Base-by-base conservation (phyloP, 2,329 filamentous ascomycete species). In the Trichoderma gracile region DNA sequence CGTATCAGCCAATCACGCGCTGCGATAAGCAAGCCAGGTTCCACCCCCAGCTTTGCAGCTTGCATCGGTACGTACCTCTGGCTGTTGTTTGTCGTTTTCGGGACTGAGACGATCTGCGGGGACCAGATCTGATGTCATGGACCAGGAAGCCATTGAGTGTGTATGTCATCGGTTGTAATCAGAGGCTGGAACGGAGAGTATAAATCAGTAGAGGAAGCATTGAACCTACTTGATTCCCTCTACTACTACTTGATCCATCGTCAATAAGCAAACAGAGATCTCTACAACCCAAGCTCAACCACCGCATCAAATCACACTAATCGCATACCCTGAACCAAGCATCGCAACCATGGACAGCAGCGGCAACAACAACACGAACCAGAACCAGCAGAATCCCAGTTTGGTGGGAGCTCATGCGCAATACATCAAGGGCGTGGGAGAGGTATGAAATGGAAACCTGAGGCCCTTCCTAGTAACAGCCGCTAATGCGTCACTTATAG, bases 381-480 rank as follows among this genome's bases (percentile, higher is more conserved):
- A 68, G 66, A 30, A 27, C 60, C 68, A 74, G 45, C 74, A 80
- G 66, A 78, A 85, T 66, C 84, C 87, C 21, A 82, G 86, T 50
- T 86, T 91, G 68, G 72, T 90, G 49, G 79, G 82, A 65, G 82
- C 84, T 47, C 89, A 91, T 73, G 86, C 81, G 38, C 85, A 90
- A 71, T 91, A 89, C 71, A 81, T 86, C 71, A 91, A 90, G 71
- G 89, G 88, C 59, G 85, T 85, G 7, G 83, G 85, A 63, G 86
- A 89, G 78, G 89, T 88, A 75, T 64, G 76, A 2, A 15, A n/a
- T n/a, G n/a, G n/a, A n/a, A n/a, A n/a, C n/a, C n/a, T n/a, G n/a
- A n/a, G n/a, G n/a, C n/a, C n/a, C n/a, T n/a, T n/a, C n/a, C n/a
- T 9, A 27, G 27, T 27, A 3, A 12, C 33, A 38, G 25, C 4